Evolutionary conservation across 2,329 filamentous ascomycete species (phyloP).

Genomic region (Ceratocystis papillata): DNA sequence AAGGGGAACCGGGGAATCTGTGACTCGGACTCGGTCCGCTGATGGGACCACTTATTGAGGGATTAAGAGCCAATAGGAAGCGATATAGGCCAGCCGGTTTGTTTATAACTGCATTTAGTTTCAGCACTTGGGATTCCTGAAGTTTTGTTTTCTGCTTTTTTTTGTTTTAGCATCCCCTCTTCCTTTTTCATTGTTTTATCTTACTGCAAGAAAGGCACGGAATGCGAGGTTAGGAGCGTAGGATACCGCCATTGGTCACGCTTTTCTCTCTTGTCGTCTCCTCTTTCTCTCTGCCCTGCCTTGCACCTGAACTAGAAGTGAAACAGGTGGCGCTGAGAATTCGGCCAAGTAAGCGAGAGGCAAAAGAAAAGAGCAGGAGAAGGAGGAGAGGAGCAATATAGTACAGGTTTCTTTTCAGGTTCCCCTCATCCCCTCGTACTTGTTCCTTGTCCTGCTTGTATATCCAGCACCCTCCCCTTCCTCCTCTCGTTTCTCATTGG

Average conservation of each 20-base stretch:
- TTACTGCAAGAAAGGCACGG: not conserved
- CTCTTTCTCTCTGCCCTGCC: not conserved
- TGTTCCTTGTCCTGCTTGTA: not conserved
- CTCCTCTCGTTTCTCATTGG: not conserved
- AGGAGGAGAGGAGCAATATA: not conserved
- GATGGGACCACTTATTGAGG: not conserved
- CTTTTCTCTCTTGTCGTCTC: not conserved
- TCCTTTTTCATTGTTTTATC: not conserved
- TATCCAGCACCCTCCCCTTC: not conserved
- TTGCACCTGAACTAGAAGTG: not conserved
- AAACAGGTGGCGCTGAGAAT: not conserved
- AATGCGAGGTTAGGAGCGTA: not conserved
- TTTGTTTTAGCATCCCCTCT: not conserved
- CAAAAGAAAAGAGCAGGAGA: not conserved
- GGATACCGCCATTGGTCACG: not conserved
- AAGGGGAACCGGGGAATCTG: not conserved
- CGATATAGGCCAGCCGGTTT: not conserved
- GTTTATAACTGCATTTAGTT: not conserved
- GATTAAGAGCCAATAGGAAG: not conserved
- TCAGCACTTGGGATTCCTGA: not conserved
- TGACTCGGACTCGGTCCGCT: slow-evolving; percentile 1
- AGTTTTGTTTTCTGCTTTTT: not conserved
- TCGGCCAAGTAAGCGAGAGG: not conserved
- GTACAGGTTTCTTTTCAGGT: not conserved
- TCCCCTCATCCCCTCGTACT: not conserved